phyloP scores from a whole-genome alignment of 2,329 filamentous ascomycete genomes.

The Clarireedia paspali region DNA sequence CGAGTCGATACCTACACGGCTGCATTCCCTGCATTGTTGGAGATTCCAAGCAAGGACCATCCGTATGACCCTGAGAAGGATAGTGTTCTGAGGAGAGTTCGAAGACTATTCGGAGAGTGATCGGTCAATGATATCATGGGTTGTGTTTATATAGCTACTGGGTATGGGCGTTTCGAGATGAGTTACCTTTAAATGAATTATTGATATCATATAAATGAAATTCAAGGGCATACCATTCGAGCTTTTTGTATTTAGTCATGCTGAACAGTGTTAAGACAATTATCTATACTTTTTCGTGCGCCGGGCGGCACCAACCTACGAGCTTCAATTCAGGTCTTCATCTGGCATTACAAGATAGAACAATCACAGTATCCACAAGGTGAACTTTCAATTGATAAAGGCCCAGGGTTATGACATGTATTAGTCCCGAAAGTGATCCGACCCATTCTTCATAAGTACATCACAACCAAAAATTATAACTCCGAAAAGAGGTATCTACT shows the following conservation, averaged over 20 bases:
- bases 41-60: constrained; percentile 98
- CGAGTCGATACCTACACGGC: constrained; percentile 87
- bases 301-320: too few species aligned
- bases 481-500: constrained; percentile 20
- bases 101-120: constrained; percentile 59
- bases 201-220: constrained; percentile 10
- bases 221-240: constrained; percentile 11
- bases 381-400: too few species aligned
- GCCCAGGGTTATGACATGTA: background rate
- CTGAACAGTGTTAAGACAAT: too few species aligned
- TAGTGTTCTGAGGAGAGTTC: constrained; percentile 85
- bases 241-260: background rate
- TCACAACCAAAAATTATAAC: constrained; percentile 9
- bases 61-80: constrained; percentile 99
- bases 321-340: too few species aligned
- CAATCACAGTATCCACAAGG: too few species aligned
- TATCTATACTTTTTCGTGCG: too few species aligned
- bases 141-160: constrained; percentile 9
- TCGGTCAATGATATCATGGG: constrained; percentile 3
- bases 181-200: background rate
- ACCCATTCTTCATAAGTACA: background rate
- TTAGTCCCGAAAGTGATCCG: background rate
- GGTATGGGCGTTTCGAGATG: constrained; percentile 8
- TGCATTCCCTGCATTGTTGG: constrained; percentile 90
- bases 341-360: too few species aligned